Conservation (phyloP, 1,139 yeast species). For the Debaryomycetaceae sp. region DNA sequence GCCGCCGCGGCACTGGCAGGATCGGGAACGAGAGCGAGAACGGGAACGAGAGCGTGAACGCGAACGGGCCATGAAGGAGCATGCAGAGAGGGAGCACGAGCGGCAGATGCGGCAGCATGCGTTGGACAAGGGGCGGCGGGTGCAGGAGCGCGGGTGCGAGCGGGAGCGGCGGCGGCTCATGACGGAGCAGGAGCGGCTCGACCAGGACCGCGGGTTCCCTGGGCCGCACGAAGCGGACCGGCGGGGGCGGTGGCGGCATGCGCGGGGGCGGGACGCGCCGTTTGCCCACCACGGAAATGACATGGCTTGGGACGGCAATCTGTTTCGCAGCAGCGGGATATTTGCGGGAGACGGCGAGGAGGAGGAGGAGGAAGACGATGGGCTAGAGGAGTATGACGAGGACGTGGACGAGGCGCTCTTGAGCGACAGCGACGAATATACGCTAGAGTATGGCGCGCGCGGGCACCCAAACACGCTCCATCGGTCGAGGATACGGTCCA, state of each 20-base stretch:
- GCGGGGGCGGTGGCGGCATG: too few species aligned
- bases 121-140: background rate
- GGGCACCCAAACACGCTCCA: too few species aligned
- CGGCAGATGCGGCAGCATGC: background rate
- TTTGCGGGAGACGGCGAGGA: background rate
- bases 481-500: too few species aligned
- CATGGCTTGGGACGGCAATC: too few species aligned
- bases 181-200: background rate
- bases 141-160: background rate
- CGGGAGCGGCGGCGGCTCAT: background rate
- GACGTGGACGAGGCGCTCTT: background rate
- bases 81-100: background rate
- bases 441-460: background rate
- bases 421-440: background rate
- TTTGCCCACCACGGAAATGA: too few species aligned
- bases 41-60: background rate
- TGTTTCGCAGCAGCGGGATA: background rate
- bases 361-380: background rate
- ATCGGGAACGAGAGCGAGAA: background rate
- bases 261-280: too few species aligned
- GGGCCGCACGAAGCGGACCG: too few species aligned
- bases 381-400: background rate
- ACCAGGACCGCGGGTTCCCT: background rate
- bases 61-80: background rate
- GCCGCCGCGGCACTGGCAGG: background rate